Percentiles rank a stretch among this genome's conserved stretches.
These are phyloP conservation scores for Punctularia strigosozonata DNA, from an alignment of 768 basidiomycete genomes.

Conservation along the genomic window DNA sequence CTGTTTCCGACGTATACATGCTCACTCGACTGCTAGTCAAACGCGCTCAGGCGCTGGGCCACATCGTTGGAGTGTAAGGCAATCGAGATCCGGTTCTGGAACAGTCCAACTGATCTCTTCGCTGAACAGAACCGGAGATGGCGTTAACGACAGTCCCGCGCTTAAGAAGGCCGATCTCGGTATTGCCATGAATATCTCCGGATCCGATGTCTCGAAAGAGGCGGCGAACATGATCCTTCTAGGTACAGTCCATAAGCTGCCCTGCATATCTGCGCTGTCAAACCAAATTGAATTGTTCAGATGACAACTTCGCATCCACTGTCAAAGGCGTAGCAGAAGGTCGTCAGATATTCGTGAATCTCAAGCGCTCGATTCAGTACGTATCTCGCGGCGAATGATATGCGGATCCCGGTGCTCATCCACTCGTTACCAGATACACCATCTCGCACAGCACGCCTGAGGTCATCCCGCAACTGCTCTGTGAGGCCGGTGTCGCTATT, in stretches of 20 bases:
- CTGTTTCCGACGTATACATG: conserved; percentile 1
- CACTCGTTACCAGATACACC: conserved; percentile 33
- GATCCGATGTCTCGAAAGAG: conserved; percentile 65
- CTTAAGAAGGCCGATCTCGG: conserved; percentile 64
- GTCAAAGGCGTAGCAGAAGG: conserved; percentile 64
- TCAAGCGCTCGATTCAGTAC: conserved; percentile 61
- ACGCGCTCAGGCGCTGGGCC: conserved; percentile 57
- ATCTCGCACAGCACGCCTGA: conserved; percentile 58
- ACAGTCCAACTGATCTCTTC: not conserved
- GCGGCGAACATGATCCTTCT: conserved; percentile 67
- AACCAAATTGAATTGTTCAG: conserved; percentile 14
- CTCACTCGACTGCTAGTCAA: conserved; percentile 35
- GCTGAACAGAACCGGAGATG: conserved; percentile 46
- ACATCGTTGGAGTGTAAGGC: conserved; percentile 61
- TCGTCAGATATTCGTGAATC: conserved; percentile 57
- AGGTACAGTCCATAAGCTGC: conserved; percentile 21
- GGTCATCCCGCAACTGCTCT: conserved; percentile 57
- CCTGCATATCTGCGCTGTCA: not conserved
- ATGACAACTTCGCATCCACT: conserved; percentile 65
- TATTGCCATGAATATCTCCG: conserved; percentile 68
- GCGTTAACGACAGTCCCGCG: conserved; percentile 63
- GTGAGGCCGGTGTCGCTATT: conserved; percentile 21
- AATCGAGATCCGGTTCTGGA: not conserved
- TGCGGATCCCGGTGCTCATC: too few relatives aligned
- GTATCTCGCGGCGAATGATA: conserved; percentile 6